These are phyloP conservation scores for Ustulina deusta DNA, from an alignment of 2,329 filamentous ascomycete species.

Conservation along the genomic window DNA sequence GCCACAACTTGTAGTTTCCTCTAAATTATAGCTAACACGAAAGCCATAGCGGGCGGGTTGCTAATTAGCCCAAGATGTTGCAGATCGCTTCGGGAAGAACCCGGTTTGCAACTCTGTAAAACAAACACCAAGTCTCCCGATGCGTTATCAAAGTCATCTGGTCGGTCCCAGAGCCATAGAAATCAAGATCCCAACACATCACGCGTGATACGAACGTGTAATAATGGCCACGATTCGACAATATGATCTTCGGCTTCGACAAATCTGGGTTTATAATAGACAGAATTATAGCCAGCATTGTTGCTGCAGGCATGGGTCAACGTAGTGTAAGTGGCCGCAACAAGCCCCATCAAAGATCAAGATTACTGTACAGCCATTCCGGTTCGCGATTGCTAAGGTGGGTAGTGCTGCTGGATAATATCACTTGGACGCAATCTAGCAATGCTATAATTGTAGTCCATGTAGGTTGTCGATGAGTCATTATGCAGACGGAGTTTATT, in stretches of 20 bases:
- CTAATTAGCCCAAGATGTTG: neutral
- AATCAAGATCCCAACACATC: neutral
- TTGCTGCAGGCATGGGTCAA: conserved; percentile 1
- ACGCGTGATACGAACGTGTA: neutral
- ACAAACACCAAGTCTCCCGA: neutral
- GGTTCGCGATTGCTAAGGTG: neutral
- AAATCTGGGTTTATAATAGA: neutral
- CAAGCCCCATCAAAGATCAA: neutral
- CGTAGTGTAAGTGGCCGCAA: neutral
- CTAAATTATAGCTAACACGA: too few species aligned
- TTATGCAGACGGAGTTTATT: neutral
- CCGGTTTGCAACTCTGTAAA: neutral
- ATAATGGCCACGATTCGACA: too few species aligned
- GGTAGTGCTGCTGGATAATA: neutral
- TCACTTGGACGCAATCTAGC: neutral
- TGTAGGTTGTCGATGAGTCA: neutral
- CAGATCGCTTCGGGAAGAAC: neutral
- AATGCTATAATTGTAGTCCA: neutral
- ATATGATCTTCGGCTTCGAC: neutral
- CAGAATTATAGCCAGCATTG: neutral
- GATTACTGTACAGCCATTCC: neutral
- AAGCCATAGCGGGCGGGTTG: neutral
- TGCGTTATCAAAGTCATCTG: neutral
- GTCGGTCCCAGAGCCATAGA: neutral
- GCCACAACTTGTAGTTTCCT: too few species aligned